A percentile compares a stretch with the other conserved stretches of the same genome.
These are phyloP conservation scores for Entophlyctis luteolus DNA, from an alignment of 192 early-diverging fungal species.

Conservation along the genomic window DNA sequence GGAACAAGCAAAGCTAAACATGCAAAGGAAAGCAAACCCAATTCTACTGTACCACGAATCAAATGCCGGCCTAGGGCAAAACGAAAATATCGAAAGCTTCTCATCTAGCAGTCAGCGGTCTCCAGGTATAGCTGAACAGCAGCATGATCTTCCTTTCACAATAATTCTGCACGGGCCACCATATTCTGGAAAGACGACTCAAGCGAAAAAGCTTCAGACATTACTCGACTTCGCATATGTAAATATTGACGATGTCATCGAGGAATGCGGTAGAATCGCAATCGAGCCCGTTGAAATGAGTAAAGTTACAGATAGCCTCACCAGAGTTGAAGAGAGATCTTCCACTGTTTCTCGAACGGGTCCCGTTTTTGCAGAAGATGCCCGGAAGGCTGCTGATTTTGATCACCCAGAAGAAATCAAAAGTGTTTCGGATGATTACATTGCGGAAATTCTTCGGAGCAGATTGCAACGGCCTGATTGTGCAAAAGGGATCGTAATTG, in stretches of 20 bases:
- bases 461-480: slow-evolving; percentile 40
- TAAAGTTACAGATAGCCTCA: neutral
- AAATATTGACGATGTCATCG: slow-evolving; percentile 49
- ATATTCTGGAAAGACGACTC: slow-evolving; percentile 47
- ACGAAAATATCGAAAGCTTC: slow-evolving; percentile 38
- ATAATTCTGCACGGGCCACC: slow-evolving; percentile 57
- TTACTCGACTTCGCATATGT: slow-evolving; percentile 34
- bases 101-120: neutral
- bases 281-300: neutral
- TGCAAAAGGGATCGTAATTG: slow-evolving; percentile 46
- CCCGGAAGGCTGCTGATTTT: slow-evolving; percentile 6
- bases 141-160: slow-evolving; percentile 14
- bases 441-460: slow-evolving; percentile 36
- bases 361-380: neutral
- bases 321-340: neutral
- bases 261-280: slow-evolving; percentile 29
- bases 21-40: slow-evolving; percentile 19
- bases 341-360: neutral
- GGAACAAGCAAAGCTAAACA: slow-evolving; percentile 31
- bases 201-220: slow-evolving; percentile 36
- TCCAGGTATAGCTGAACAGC: neutral
- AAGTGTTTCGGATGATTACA: slow-evolving; percentile 40
- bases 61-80: slow-evolving; percentile 22
- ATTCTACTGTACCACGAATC: neutral
- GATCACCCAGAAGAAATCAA: slow-evolving; percentile 27